A percentile compares a stretch with the other conserved stretches of the same genome.
Conservation (phyloP, 768 basidiomycete species). For the Lactarius trivialis region DNA sequence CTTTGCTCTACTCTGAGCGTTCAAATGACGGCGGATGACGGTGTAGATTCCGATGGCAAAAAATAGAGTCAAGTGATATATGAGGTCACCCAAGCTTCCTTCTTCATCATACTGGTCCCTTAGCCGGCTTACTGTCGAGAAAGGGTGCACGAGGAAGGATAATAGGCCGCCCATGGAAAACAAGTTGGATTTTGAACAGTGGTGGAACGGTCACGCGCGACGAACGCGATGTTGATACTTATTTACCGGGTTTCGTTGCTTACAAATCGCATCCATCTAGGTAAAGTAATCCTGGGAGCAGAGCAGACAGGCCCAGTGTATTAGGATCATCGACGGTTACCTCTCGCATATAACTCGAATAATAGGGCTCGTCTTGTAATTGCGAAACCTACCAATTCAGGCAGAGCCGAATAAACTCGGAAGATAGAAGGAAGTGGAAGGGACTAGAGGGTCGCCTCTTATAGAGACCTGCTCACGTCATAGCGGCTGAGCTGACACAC, state of each 20-base stretch:
- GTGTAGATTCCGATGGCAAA: slow-evolving; percentile 76
- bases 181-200: slow-evolving; percentile 9
- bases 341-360: slow-evolving; percentile 36
- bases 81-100: slow-evolving; percentile 41
- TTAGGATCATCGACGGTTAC: slow-evolving; percentile 7
- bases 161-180: slow-evolving; percentile 27
- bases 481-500: slow-evolving; percentile 5
- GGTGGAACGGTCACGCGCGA: slow-evolving; percentile 9
- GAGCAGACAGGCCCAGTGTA: neutral
- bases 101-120: slow-evolving; percentile 33
- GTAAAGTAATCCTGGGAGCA: neutral
- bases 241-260: slow-evolving; percentile 12
- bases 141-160: slow-evolving; percentile 43
- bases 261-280: slow-evolving; percentile 4
- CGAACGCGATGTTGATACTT: slow-evolving; percentile 22
- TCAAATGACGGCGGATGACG: slow-evolving; percentile 67
- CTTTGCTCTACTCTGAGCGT: slow-evolving; percentile 65
- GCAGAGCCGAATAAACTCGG: neutral
- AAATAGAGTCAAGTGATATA: slow-evolving; percentile 63
- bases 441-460: neutral
- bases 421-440: neutral
- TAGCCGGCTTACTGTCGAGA: slow-evolving; percentile 45
- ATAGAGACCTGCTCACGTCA: slow-evolving; percentile 12
- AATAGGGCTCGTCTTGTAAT: slow-evolving; percentile 54
- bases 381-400: neutral